These are phyloP conservation scores for Tagetes patula DNA, from an alignment of 129 eudicot genomes.

Conservation along the genomic window DNA sequence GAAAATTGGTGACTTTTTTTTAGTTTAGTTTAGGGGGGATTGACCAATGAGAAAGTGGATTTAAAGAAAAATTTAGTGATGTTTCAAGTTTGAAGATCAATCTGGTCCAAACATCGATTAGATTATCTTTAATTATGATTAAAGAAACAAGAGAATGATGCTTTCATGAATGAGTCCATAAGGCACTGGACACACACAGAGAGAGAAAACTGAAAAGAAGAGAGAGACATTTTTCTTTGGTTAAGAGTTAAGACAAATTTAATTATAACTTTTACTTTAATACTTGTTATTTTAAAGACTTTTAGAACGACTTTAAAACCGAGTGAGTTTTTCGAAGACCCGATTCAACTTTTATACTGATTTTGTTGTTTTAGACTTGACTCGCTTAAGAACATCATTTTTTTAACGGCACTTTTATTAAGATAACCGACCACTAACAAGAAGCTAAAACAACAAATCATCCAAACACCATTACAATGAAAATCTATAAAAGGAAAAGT, in stretches of 20 bases:
- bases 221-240: conserved; percentile 9
- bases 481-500: no score
- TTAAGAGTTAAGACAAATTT: neutral
- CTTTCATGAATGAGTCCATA: conserved; percentile 26
- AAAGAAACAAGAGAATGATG: neutral
- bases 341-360: no score
- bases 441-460: no score
- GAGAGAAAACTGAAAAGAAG: neutral
- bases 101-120: conserved; percentile 29
- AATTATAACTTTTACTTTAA: neutral
- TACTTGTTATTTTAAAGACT: no score
- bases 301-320: no score
- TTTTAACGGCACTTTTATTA: no score
- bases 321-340: no score
- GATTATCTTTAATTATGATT: conserved; percentile 14
- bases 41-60: conserved; percentile 33
- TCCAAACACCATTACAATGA: no score
- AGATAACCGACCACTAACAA: no score
- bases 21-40: conserved; percentile 28
- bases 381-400: no score
- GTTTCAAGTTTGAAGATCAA: conserved; percentile 36
- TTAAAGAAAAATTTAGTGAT: conserved; percentile 31
- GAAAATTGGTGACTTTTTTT: conserved; percentile 13
- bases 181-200: conserved; percentile 28
- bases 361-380: no score